A percentile compares a stretch with the other conserved stretches of the same genome.
Conservation (phyloP, 2,329 filamentous ascomycete genomes). For the Pseudocercospora crystallina region DNA sequence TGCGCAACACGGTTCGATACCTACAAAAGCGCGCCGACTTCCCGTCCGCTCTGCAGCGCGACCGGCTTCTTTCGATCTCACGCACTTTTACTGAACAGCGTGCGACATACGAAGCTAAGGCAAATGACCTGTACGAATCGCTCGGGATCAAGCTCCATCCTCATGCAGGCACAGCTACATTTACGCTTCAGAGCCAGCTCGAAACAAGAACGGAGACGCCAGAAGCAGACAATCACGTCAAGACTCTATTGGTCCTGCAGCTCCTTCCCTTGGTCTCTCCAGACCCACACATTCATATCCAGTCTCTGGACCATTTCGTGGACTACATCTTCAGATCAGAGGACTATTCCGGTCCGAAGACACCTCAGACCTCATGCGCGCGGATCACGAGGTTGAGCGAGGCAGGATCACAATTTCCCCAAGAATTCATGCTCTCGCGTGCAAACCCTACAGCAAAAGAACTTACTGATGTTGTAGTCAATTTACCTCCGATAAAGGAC, state of each 20-base stretch:
- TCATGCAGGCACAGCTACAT: slow-evolving; percentile 31
- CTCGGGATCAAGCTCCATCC: slow-evolving; percentile 48
- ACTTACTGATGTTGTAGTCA: too few species aligned
- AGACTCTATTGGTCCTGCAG: slow-evolving; percentile 48
- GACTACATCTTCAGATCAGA: slow-evolving; percentile 41
- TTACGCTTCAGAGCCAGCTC: slow-evolving; percentile 2
- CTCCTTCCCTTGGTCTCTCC: slow-evolving; percentile 53
- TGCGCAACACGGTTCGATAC: slow-evolving; percentile 76
- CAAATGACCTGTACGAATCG: slow-evolving; percentile 53
- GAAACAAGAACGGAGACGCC: not conserved
- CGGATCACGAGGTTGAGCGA: not conserved
- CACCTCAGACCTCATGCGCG: slow-evolving; percentile 1
- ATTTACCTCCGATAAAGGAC: too few species aligned
- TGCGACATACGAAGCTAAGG: slow-evolving; percentile 48
- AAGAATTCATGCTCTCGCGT: not conserved
- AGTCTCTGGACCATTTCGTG: slow-evolving; percentile 44
- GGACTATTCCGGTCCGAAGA: not conserved
- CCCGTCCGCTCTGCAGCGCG: slow-evolving; percentile 68
- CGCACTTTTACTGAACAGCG: slow-evolving; percentile 28
- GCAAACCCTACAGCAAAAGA: too few species aligned
- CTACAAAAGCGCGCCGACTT: slow-evolving; percentile 60
- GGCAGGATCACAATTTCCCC: not conserved
- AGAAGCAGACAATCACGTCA: slow-evolving; percentile 21
- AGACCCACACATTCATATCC: slow-evolving; percentile 42
- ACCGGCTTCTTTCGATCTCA: slow-evolving; percentile 63